Percentiles rank a stretch among this genome's conserved stretches.
phyloP scores from a whole-genome alignment of 2,329 filamentous ascomycete genomes.

The Alternaria conjuncta region DNA sequence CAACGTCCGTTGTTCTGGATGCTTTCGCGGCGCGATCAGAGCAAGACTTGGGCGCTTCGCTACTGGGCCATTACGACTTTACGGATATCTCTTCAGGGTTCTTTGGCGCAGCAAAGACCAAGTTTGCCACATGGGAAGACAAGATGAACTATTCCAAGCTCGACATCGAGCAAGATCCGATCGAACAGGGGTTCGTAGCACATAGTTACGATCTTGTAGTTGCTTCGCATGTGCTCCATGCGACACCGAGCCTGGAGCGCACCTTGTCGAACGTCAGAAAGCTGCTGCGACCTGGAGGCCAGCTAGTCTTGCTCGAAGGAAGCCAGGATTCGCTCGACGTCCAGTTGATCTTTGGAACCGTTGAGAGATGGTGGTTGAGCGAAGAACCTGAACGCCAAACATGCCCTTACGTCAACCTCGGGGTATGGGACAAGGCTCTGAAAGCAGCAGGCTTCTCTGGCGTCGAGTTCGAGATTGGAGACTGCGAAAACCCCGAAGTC shows the following conservation, averaged over 20 bases:
- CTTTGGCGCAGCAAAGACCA: background rate
- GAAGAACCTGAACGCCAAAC: constrained; percentile 1
- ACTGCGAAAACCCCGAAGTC: background rate
- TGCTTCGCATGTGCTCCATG: background rate
- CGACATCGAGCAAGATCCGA: constrained; percentile 1
- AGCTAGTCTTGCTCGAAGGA: background rate
- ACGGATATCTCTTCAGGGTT: constrained; percentile 1
- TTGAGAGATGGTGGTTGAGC: background rate
- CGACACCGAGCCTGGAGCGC: background rate
- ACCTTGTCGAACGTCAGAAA: background rate
- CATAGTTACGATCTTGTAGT: constrained; percentile 3
- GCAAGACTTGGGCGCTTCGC: background rate
- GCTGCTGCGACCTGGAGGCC: background rate
- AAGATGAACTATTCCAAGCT: background rate
- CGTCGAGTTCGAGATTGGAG: background rate
- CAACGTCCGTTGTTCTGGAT: background rate
- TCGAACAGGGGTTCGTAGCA: background rate
- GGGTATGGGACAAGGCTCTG: background rate
- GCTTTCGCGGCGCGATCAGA: background rate
- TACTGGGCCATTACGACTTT: background rate
- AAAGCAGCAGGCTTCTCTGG: background rate
- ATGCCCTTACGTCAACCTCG: background rate
- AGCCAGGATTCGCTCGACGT: background rate
- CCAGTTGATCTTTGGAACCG: background rate
- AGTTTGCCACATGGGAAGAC: background rate